Base-by-base conservation (phyloP, 768 basidiomycete genomes). In the Hericium coralloides region DNA sequence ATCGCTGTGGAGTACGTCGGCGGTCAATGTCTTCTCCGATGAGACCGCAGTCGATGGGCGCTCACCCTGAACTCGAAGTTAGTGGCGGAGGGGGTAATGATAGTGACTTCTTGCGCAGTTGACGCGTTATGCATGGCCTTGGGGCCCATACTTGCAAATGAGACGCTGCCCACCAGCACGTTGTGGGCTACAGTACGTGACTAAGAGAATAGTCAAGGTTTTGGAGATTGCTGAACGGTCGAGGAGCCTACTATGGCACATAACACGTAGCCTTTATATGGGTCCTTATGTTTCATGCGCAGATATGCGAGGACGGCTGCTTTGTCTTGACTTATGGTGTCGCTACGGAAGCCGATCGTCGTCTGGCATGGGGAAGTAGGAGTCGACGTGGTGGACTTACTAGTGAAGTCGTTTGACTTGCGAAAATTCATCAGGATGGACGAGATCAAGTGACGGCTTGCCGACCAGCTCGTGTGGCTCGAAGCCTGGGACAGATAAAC, bases 71-170 rank as follows among this genome's bases (percentile, higher is more conserved):
- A 73, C 57, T 73, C 69, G 25, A 74, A 70, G 58, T 73, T 70
- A 12, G 64, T 63, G 9, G 72, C 70, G 12, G 65, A 65, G 1
- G 87, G 85, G 1, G 86, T 81, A 53, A 90, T 79, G 31, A 91
- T 81, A 18, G 82, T 81, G 59, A 91, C 82, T 70, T 91, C 89
- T 69, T 89, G 87, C 0, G 89, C 89, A 0, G 89, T 91, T 14
- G 88, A 88, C 15, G 85, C 86, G 64, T 84, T 89, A 64, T 90
- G 86, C 63, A 90, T 75, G 0, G 87, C 84, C 66, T 89, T 89
- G 22, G 82, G 80, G 8, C 84, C 84, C 9, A 87, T 84, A 48
- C 79, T 79, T 4, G 88, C 88, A 64, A 86, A 88, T 1, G 89
- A 89, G 36, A 92, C 83, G 60, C 85, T 87, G 38, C 89, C 88